Percentiles rank a stretch among this genome's conserved stretches.
These are phyloP conservation scores for Scenedesmus sp. DNA, from an alignment of 163 green algal genomes.

Conservation along the genomic window DNA sequence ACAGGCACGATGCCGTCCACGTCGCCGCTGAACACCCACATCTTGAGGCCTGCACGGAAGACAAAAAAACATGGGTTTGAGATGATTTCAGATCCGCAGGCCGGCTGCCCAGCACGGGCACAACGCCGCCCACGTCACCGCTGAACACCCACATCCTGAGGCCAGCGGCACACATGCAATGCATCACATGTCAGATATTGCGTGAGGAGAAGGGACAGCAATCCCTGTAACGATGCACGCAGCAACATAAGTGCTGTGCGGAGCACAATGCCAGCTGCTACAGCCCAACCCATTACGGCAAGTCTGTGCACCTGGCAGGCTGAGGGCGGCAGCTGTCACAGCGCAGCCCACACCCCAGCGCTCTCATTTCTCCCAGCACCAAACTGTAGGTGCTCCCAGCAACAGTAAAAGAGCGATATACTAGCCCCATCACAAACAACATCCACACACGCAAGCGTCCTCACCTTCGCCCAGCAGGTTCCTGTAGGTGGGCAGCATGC, in stretches of 20 bases:
- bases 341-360: neutral
- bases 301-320: no score
- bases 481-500: conserved; percentile 81
- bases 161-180: neutral
- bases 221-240: neutral
- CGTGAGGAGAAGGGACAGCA: neutral
- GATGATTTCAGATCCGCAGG: neutral
- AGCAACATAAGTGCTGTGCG: no score
- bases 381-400: neutral
- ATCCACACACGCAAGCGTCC: neutral
- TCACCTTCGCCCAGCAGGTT: conserved; percentile 66
- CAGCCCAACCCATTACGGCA: no score
- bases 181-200: neutral
- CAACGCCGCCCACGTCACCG: conserved; percentile 81
- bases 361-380: conserved; percentile 1
- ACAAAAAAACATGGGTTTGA: neutral
- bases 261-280: no score
- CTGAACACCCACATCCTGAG: conserved; percentile 69
- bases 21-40: conserved; percentile 70
- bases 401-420: neutral
- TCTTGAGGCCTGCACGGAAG: conserved; percentile 50
- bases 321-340: neutral
- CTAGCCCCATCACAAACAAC: neutral
- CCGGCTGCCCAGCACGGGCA: conserved; percentile 73
- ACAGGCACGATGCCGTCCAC: conserved; percentile 86